Evolutionary conservation across 208 protist genomes (phyloP).

Genomic region (Hexamita inflata): DNA sequence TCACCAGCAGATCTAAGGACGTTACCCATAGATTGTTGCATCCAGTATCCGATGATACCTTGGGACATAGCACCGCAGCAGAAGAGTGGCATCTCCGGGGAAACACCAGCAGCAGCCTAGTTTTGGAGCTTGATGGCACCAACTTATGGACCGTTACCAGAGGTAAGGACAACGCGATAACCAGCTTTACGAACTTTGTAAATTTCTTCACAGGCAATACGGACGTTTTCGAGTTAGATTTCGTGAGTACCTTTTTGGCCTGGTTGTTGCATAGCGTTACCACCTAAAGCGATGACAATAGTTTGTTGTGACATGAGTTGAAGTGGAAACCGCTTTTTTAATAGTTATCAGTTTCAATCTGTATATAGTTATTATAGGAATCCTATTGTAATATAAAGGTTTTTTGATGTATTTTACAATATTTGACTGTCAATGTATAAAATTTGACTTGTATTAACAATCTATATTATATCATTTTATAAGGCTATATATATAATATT

Average conservation of each 20-base stretch:
- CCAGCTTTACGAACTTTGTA: background rate
- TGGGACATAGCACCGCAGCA: conserved; percentile 28
- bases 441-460: too few relatives aligned
- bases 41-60: conserved; percentile 42
- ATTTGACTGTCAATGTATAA: too few relatives aligned
- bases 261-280: conserved; percentile 26
- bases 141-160: conserved; percentile 37
- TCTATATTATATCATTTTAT: too few relatives aligned
- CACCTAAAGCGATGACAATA: conserved; percentile 29
- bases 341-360: too few relatives aligned
- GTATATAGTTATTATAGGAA: too few relatives aligned
- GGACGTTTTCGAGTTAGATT: background rate
- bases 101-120: background rate
- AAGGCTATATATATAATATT: too few relatives aligned
- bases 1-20: background rate
- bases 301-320: too few relatives aligned
- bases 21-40: conserved; percentile 30
- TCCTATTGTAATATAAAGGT: too few relatives aligned
- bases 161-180: conserved; percentile 18
- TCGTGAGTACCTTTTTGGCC: background rate
- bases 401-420: too few relatives aligned
- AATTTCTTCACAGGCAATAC: background rate
- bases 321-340: too few relatives aligned
- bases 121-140: conserved; percentile 32
- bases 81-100: conserved; percentile 25